Evolutionary conservation across 2,329 filamentous ascomycete genomes (phyloP).

Genomic region (Monosporascus sp.): DNA sequence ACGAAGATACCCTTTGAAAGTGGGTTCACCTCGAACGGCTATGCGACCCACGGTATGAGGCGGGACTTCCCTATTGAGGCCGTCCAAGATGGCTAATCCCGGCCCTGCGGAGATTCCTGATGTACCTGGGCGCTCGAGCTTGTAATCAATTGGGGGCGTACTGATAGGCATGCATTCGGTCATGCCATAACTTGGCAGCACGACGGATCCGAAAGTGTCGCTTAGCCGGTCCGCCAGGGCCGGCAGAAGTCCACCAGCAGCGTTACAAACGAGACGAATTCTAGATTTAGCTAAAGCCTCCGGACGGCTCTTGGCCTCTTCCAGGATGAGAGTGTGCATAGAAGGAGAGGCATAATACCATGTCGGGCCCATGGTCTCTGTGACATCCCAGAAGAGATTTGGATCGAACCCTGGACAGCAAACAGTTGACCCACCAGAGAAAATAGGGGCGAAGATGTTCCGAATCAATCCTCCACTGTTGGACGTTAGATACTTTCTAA

Average conservation of each 20-base stretch:
- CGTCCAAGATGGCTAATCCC: conserved; percentile 45
- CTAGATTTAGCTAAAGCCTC: conserved; percentile 36
- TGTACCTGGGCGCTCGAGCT: conserved; percentile 46
- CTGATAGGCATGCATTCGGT: conserved; percentile 57
- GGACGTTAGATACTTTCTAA: conserved; percentile 1
- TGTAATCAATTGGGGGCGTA: conserved; percentile 48
- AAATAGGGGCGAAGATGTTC: conserved; percentile 50
- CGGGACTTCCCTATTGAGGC: conserved; percentile 26
- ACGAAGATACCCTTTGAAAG: conserved; percentile 46
- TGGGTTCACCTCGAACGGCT: conserved; percentile 45
- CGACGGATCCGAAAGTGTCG: conserved; percentile 45
- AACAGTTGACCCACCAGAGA: conserved; percentile 49
- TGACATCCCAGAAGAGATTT: conserved; percentile 51
- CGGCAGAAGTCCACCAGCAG: conserved; percentile 48
- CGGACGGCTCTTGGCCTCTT: conserved; percentile 35
- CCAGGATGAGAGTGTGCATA: conserved; percentile 51
- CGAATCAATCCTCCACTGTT: conserved; percentile 46
- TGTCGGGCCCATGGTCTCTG: conserved; percentile 42
- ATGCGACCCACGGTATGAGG: conserved; percentile 40
- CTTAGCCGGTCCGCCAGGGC: conserved; percentile 43
- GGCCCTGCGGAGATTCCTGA: conserved; percentile 49
- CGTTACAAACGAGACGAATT: conserved; percentile 52
- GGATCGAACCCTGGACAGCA: conserved; percentile 51
- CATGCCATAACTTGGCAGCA: conserved; percentile 56
- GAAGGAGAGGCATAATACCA: conserved; percentile 57